A percentile compares a stretch with the other conserved stretches of the same genome.
Conservation (phyloP, 768 basidiomycete genomes). For the Fomitopsis pulvina region DNA sequence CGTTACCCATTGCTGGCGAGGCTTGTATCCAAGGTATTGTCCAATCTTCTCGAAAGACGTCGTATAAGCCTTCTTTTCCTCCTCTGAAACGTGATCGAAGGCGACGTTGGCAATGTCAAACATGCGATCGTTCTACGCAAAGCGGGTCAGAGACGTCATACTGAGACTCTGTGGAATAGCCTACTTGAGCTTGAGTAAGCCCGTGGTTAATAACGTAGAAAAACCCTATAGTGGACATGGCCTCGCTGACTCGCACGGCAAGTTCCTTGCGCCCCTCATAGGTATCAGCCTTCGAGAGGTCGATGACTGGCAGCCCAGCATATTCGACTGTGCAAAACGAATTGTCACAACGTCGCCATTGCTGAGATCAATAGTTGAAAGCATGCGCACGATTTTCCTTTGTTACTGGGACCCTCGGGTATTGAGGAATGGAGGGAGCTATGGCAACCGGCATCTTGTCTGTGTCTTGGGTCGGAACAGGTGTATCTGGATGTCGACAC, state of each 20-base stretch:
- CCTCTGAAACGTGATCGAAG: conserved; percentile 25
- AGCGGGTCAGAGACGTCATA: neutral
- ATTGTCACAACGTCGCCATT: neutral
- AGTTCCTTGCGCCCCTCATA: conserved; percentile 23
- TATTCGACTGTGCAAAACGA: conserved; percentile 22
- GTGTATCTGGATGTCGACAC: neutral
- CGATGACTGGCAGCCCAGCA: conserved; percentile 25
- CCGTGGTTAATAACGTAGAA: conserved; percentile 28
- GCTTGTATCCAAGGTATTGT: conserved; percentile 50
- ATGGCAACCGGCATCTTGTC: conserved; percentile 19
- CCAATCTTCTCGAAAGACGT: conserved; percentile 32
- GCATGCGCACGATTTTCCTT: conserved; percentile 26
- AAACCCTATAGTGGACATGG: conserved; percentile 24
- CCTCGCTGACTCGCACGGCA: conserved; percentile 19
- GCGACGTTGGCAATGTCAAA: conserved; percentile 31
- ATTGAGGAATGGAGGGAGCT: conserved; percentile 30
- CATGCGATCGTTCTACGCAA: conserved; percentile 24
- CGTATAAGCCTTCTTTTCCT: conserved; percentile 26
- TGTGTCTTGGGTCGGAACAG: neutral
- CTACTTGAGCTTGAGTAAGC: conserved; percentile 19
- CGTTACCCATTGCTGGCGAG: conserved; percentile 43
- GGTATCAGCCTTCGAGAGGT: conserved; percentile 21
- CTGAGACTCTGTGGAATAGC: neutral
- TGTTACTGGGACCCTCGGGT: conserved; percentile 29
- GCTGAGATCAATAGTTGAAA: neutral